Evolutionary conservation across 176 grass and related monocot genomes (phyloP).

Genomic region (Pharus latifolius): DNA sequence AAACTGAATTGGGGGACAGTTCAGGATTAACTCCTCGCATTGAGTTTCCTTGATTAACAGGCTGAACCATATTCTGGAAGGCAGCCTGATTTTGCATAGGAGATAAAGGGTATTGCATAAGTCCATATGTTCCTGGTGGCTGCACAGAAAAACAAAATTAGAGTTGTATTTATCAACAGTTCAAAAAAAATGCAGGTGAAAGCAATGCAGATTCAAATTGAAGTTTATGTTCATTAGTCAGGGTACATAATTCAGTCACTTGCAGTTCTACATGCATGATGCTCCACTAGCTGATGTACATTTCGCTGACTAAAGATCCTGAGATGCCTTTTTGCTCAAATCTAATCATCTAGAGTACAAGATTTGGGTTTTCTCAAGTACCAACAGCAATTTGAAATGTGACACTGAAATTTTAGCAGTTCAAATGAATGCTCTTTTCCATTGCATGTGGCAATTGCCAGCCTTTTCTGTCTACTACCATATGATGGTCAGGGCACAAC

Average conservation of each 20-base stretch:
- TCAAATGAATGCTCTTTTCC: neutral
- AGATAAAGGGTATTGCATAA: conserved; percentile 78
- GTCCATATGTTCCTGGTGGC: conserved; percentile 80
- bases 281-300: too few species aligned
- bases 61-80: conserved; percentile 60
- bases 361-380: neutral
- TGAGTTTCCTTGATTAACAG: conserved; percentile 60
- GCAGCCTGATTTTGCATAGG: conserved; percentile 93
- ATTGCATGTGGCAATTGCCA: neutral
- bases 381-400: neutral
- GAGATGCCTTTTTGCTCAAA: too few species aligned
- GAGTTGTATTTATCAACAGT: neutral
- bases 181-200: neutral
- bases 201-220: neutral
- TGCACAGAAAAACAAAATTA: conserved; percentile 30
- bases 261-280: neutral
- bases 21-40: conserved; percentile 61
- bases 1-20: conserved; percentile 43
- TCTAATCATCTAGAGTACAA: too few species aligned
- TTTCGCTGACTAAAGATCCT: too few species aligned
- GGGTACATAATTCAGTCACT: neutral
- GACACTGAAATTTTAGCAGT: neutral
- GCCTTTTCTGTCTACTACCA: neutral
- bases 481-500: neutral
- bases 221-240: neutral